Evolutionary conservation across 257 asterid genomes (phyloP).

Genomic region (Forsythia viridissima): DNA sequence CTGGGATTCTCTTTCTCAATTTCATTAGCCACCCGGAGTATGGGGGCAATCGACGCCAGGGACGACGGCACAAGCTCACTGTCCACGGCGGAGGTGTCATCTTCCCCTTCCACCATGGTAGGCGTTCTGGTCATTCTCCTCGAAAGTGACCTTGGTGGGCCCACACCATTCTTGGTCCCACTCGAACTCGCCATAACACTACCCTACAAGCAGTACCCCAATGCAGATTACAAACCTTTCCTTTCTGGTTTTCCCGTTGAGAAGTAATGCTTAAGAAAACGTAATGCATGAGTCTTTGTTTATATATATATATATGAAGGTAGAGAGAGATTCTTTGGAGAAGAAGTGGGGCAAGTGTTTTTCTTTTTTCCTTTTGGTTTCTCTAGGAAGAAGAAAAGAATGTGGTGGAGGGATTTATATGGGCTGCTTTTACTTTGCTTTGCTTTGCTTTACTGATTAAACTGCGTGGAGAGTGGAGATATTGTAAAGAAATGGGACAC

Average conservation of each 20-base stretch:
- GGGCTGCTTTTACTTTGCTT: constrained; percentile 34
- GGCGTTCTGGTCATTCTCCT: constrained; percentile 59
- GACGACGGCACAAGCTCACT: constrained; percentile 97
- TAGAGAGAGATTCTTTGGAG: constrained; percentile 62
- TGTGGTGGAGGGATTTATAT: constrained; percentile 31
- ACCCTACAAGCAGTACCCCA: neutral
- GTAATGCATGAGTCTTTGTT: constrained; percentile 20
- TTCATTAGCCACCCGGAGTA: constrained; percentile 93
- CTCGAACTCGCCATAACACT: constrained; percentile 85
- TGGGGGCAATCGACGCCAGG: constrained; percentile 76
- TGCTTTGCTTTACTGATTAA: constrained; percentile 24
- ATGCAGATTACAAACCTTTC: constrained; percentile 18
- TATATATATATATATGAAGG: constrained; percentile 11
- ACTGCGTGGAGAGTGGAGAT: neutral
- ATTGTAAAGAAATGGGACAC: constrained; percentile 23
- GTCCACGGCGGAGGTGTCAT: constrained; percentile 61
- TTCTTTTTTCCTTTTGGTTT: constrained; percentile 37
- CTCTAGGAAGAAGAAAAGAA: constrained; percentile 76
- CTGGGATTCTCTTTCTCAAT: constrained; percentile 61
- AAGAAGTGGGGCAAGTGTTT: constrained; percentile 49
- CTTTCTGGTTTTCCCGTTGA: constrained; percentile 14
- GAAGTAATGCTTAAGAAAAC: constrained; percentile 25
- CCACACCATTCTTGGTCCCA: constrained; percentile 67
- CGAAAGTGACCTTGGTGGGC: constrained; percentile 59
- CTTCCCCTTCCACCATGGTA: constrained; percentile 68